phyloP scores from a whole-genome alignment of 768 basidiomycete genomes.

The Suillus occidentalis region DNA sequence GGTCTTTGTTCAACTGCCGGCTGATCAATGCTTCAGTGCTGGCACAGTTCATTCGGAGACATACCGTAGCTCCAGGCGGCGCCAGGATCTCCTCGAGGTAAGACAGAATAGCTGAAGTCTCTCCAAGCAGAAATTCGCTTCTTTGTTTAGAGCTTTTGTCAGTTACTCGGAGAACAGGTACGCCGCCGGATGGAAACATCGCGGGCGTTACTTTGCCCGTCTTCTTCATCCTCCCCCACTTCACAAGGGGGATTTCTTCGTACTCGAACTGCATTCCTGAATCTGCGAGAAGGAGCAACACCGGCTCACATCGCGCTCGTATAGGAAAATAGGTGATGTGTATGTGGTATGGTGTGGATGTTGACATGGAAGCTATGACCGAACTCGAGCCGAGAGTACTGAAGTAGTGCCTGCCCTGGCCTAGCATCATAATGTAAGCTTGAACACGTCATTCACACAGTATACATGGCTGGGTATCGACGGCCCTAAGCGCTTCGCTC shows the following conservation, averaged over 20 bases:
- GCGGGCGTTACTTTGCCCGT: constrained; percentile 17
- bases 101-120: constrained; percentile 26
- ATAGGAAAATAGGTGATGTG: constrained; percentile 22
- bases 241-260: constrained; percentile 16
- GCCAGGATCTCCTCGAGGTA: constrained; percentile 24
- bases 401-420: neutral
- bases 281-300: constrained; percentile 26
- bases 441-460: neutral
- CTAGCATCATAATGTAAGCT: neutral
- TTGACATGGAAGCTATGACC: constrained; percentile 7
- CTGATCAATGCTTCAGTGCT: neutral
- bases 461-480: no score
- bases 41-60: neutral
- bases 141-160: constrained; percentile 10
- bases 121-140: constrained; percentile 20
- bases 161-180: constrained; percentile 27
- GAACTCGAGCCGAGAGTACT: neutral
- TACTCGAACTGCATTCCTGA: constrained; percentile 23
- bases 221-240: constrained; percentile 19
- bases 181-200: constrained; percentile 22
- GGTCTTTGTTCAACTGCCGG: constrained; percentile 8
- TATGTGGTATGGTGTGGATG: constrained; percentile 9
- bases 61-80: constrained; percentile 14
- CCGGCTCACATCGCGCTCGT: constrained; percentile 28
- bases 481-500: neutral